These are phyloP conservation scores for Verbascum thapsus DNA, from an alignment of 257 asterid species.

Conservation along the genomic window DNA sequence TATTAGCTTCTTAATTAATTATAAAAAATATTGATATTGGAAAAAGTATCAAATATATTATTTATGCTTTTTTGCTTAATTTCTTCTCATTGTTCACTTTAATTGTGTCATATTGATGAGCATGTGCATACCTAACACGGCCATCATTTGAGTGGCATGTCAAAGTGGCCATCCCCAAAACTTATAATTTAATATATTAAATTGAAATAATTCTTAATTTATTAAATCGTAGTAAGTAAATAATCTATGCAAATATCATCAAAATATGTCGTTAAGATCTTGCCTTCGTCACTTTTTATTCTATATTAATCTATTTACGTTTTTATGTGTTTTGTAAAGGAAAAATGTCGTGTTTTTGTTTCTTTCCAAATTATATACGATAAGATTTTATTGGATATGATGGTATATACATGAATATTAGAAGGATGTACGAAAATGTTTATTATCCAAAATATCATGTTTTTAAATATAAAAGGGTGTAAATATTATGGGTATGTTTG, in stretches of 20 bases:
- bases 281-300: constrained; percentile 8
- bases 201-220: too few relatives aligned
- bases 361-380: too few relatives aligned
- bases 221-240: constrained; percentile 26
- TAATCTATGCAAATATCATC: constrained; percentile 28
- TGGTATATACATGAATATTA: too few relatives aligned
- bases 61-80: constrained; percentile 8
- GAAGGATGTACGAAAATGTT: too few relatives aligned
- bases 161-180: constrained; percentile 35
- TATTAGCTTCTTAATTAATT: constrained; percentile 48
- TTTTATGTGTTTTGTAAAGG: too few relatives aligned
- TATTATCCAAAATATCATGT: too few relatives aligned
- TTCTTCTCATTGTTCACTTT: constrained; percentile 17
- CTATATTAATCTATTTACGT: not conserved
- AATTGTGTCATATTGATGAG: constrained; percentile 37
- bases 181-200: constrained; percentile 15
- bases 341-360: too few relatives aligned
- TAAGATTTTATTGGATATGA: too few relatives aligned
- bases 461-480: too few relatives aligned
- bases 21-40: constrained; percentile 26
- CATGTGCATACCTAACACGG: constrained; percentile 68
- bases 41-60: constrained; percentile 28
- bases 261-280: constrained; percentile 16
- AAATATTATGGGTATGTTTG: too few relatives aligned
- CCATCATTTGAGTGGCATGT: constrained; percentile 66